A percentile compares a stretch with the other conserved stretches of the same genome.
These are phyloP conservation scores for Mallotus repandus DNA, from an alignment of 441 rosid species.

Conservation along the genomic window DNA sequence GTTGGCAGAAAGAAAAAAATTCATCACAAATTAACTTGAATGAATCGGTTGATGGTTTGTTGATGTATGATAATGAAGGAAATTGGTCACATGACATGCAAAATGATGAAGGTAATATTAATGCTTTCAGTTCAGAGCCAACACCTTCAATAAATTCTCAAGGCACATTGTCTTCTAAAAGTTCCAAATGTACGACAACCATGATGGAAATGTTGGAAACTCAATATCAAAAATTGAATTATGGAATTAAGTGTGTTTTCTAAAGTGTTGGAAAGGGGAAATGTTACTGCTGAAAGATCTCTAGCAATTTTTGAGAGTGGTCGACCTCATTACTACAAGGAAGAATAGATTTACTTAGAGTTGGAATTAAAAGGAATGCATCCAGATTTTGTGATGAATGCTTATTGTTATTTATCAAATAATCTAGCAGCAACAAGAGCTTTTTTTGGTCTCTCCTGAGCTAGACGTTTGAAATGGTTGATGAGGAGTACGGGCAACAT, in stretches of 20 bases:
- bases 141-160: background rate
- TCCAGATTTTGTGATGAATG: too few species aligned
- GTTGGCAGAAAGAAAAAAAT: background rate
- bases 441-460: too few species aligned
- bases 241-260: background rate
- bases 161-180: background rate
- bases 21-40: background rate
- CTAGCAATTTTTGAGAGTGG: background rate
- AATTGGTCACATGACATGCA: background rate
- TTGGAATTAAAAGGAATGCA: background rate
- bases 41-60: background rate
- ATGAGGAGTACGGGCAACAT: too few species aligned
- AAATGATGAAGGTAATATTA: background rate
- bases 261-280: background rate
- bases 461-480: too few species aligned
- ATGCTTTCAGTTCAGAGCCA: too few species aligned
- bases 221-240: background rate
- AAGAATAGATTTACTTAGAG: background rate
- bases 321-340: background rate
- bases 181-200: too few species aligned
- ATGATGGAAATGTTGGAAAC: background rate
- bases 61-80: too few species aligned
- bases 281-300: too few species aligned
- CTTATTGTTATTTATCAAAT: too few species aligned
- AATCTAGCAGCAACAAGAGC: too few species aligned